Base-by-base conservation (phyloP, 192 early-diverging fungal species). In the Geranomyces variabilis region DNA sequence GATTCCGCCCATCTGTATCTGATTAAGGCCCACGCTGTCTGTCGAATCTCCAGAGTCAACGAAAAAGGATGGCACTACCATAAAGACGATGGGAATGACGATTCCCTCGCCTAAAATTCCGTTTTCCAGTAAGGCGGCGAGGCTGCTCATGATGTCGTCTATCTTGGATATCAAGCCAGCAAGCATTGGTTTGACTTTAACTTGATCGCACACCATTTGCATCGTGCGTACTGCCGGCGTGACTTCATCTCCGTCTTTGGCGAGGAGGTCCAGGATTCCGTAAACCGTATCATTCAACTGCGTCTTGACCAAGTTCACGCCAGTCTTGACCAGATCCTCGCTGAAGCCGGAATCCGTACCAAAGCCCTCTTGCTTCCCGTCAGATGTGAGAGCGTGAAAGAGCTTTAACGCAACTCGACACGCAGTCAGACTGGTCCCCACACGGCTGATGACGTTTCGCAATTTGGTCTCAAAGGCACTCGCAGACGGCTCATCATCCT, bases 11-110 rank as follows among this genome's bases (percentile, higher is more conserved):
- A 70, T 15, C 63, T 81, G 76, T 14, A 81, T 45, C 43, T 75
- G 67, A 21, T 64, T 43, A 14, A 77, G 28, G n/a, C 79, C 75
- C 17, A 81, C 30, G 6, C 22, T 19, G 10, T 56, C 45, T 7
- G 68, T 48, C 10, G 67, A 29, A 13, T 58, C 19, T 36, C 58
- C 36, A n/a, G 36, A n/a, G n/a, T 77, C 76, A 7, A 73, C 67
- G 69, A 81, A 81, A 44, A 81, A 78, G 10, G 73, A 34, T 21
- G 79, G 56, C 14, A 81, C 22, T 13, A 63, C 62, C 17, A 73
- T 41, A 36, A 64, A 73, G 51, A 48, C 55, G 8, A 73, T 49
- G n/a, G 62, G 41, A 17, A 73, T 73, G 3, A 66, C 47, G 13
- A 73, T 30, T 6, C 33, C 63, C 0, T 73, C 71, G 8, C 51